Base-by-base conservation (phyloP, 306 rosid genomes). In the Clitoria ternatea region DNA sequence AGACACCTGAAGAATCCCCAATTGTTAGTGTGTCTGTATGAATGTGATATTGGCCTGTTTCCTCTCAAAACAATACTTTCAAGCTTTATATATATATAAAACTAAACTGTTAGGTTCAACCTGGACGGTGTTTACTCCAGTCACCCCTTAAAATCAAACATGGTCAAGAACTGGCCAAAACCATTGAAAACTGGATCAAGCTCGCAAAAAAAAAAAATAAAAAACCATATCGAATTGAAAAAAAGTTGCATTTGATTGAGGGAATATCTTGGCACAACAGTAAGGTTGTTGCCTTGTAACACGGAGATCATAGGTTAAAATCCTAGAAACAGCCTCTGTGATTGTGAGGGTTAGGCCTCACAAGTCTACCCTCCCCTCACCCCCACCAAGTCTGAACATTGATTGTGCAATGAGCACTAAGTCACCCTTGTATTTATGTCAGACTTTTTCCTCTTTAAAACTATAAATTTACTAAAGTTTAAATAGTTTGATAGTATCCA, bases 1-100 rank as follows among this genome's bases (percentile, higher is more conserved):
- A 66, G 97, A 91, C 36, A 91, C 99, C 99, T 95, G 92, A 65
- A 55, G 65, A 52, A 44, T 53, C 18, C 52, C 32, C 22, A 56
- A 54, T 62, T 47, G 42, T 62, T 67, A 20, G 47, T 7, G 68
- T 12, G 24, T 18, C 35, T 11, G 57, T 7, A 76, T 19, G 52
- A 17, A 59, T 13, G 32, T 65, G 55, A 65, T 36, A 15, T 24
- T 7, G 10, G 36, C 47, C 26, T 13, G 65, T 49, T 60, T 50
- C 45, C 42, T 22, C 30, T 17, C n/a, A 56, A 54, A 65, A 66
- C 30, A 61, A 42, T 50, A 60, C 39, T 33, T 40, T 43, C 3
- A 37, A 37, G 35, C 27, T 6, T 35, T 23, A 37, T 12, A 57
- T 56, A 66, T 48, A 3, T 0, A 2, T 10, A 37, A 52, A 53